These are phyloP conservation scores for Pontederia crassipes DNA, from an alignment of 176 grass and related monocot species.

Conservation along the genomic window DNA sequence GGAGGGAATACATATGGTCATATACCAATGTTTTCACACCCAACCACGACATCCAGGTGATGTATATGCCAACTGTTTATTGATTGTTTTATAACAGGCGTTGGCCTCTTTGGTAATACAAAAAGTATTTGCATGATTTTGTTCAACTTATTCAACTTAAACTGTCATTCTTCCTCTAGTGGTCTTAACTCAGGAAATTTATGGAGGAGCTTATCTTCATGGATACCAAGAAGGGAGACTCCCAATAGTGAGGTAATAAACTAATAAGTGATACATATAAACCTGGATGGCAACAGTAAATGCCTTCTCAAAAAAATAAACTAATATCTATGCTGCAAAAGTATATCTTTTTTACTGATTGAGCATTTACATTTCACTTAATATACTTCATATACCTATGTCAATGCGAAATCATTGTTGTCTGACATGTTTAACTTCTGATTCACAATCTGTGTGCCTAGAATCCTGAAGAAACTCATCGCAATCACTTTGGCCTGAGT, in stretches of 20 bases:
- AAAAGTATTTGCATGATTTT: not conserved
- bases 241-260: slow-evolving; percentile 49
- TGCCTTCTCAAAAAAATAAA: too few species aligned
- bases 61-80: not conserved
- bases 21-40: slow-evolving; percentile 64
- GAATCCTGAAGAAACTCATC: too few species aligned
- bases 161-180: slow-evolving; percentile 17
- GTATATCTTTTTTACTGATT: too few species aligned
- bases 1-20: slow-evolving; percentile 88
- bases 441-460: too few species aligned
- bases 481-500: too few species aligned
- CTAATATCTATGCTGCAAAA: too few species aligned
- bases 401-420: too few species aligned
- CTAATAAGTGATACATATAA: not conserved
- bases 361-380: too few species aligned
- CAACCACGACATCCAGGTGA: slow-evolving; percentile 47
- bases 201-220: slow-evolving; percentile 82
- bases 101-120: too few species aligned
- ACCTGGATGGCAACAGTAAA: not conserved
- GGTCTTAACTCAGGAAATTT: slow-evolving; percentile 64
- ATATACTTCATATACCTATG: too few species aligned
- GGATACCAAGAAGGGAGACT: slow-evolving; percentile 56
- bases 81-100: not conserved
- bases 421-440: too few species aligned
- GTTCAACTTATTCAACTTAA: slow-evolving; percentile 4